A percentile compares a stretch with the other conserved stretches of the same genome.
Conservation (phyloP, 345 rosid genomes). For the Erysimum cheiranthoides region DNA sequence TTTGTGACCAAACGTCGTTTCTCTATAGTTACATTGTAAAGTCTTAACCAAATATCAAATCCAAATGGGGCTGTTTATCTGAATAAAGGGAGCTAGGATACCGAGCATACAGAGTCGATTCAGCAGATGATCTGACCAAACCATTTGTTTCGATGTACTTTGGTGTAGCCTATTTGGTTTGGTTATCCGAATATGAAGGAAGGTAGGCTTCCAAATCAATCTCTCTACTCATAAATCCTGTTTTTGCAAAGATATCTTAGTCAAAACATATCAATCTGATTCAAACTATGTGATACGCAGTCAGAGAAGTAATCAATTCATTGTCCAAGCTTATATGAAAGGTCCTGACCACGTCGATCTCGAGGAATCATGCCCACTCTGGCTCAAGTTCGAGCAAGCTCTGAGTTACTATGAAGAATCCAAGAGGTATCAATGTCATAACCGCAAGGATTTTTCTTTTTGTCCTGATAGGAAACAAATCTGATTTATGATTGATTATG, state of each 20-base stretch:
- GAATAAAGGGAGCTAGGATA: constrained; percentile 73
- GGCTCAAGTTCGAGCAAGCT: constrained; percentile 88
- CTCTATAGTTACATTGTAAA: neutral
- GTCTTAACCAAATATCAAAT: neutral
- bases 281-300: constrained; percentile 44
- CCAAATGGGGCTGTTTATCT: constrained; percentile 7
- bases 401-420: constrained; percentile 63
- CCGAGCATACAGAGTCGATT: constrained; percentile 77
- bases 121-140: constrained; percentile 67
- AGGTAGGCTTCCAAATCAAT: constrained; percentile 52
- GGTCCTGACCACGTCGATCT: constrained; percentile 71
- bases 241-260: constrained; percentile 3
- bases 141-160: constrained; percentile 93
- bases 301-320: constrained; percentile 73
- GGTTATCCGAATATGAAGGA: constrained; percentile 87
- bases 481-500: neutral
- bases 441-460: neutral
- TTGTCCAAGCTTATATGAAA: constrained; percentile 73
- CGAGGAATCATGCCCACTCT: constrained; percentile 60
- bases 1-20: constrained; percentile 26
- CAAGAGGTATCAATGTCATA: constrained; percentile 55
- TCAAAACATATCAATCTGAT: constrained; percentile 1
- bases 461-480: constrained; percentile 3
- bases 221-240: constrained; percentile 1
- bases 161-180: constrained; percentile 82